Evolutionary conservation across 2,329 filamentous ascomycete species (phyloP).

Genomic region (Cordyceps cateniannulata): DNA sequence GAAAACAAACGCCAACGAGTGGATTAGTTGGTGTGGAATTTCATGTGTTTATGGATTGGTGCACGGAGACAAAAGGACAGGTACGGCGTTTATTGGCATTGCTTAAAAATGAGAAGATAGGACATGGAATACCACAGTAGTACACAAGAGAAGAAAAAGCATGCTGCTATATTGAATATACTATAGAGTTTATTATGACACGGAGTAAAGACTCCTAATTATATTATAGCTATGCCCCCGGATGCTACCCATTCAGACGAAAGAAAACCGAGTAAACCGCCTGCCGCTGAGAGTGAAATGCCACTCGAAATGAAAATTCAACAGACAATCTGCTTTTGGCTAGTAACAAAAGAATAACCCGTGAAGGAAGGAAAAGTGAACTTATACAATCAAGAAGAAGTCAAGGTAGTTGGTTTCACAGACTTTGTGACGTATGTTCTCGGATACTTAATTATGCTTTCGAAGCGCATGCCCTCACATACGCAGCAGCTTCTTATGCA

Average conservation of each 20-base stretch:
- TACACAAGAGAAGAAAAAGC: not conserved
- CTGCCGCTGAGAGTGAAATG: not conserved
- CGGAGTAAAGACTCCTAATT: not conserved
- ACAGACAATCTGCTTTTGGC: not conserved
- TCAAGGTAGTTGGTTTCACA: not conserved
- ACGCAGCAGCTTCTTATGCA: conserved; percentile 20
- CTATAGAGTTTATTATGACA: not conserved
- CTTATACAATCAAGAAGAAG: not conserved
- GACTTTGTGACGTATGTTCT: not conserved
- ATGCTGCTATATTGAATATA: not conserved
- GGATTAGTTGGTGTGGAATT: conserved; percentile 27
- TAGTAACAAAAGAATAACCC: not conserved
- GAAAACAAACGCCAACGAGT: conserved; percentile 44
- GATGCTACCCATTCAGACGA: not conserved
- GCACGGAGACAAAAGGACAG: not conserved
- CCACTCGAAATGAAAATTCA: not conserved
- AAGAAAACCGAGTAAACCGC: not conserved
- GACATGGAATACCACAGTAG: not conserved
- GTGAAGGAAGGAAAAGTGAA: not conserved
- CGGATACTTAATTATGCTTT: too few species aligned
- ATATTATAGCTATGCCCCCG: not conserved
- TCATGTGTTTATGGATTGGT: not conserved
- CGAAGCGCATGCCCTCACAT: conserved; percentile 18
- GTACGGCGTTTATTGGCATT: not conserved
- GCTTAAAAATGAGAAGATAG: not conserved